phyloP scores from a whole-genome alignment of 164 flowering plant species.

The Berberis thunbergii region DNA sequence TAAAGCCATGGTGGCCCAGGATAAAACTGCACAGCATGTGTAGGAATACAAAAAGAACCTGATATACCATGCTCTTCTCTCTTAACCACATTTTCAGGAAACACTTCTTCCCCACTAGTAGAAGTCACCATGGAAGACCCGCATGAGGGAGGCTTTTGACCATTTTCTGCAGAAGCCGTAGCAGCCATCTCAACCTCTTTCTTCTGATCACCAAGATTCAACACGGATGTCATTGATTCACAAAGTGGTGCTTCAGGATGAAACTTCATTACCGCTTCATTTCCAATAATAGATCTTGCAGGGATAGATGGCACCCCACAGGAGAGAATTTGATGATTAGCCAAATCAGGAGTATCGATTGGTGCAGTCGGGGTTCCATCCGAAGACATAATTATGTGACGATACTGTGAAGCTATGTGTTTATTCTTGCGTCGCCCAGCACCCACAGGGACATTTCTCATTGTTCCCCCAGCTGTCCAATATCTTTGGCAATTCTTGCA shows the following conservation, averaged over 20 bases:
- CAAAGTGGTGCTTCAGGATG: slow-evolving; percentile 46
- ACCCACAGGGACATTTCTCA: slow-evolving; percentile 86
- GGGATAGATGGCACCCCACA: slow-evolving; percentile 11
- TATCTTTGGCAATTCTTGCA: slow-evolving; percentile 86
- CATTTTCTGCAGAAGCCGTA: slow-evolving; percentile 23
- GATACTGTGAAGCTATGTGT: slow-evolving; percentile 48
- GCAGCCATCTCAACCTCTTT: slow-evolving; percentile 17
- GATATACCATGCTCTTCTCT: slow-evolving; percentile 19
- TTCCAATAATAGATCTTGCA: neutral
- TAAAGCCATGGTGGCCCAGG: slow-evolving; percentile 53
- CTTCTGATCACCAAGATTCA: slow-evolving; percentile 31
- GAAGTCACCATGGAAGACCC: slow-evolving; percentile 35
- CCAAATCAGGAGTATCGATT: slow-evolving; percentile 25
- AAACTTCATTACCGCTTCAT: slow-evolving; percentile 50
- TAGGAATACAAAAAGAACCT: slow-evolving; percentile 29
- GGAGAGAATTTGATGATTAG: slow-evolving; percentile 17
- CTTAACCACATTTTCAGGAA: slow-evolving; percentile 1
- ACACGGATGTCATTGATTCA: slow-evolving; percentile 51
- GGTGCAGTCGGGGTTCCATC: slow-evolving; percentile 46
- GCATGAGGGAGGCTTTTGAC: slow-evolving; percentile 30
- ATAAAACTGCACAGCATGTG: slow-evolving; percentile 29
- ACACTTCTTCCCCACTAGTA: slow-evolving; percentile 21
- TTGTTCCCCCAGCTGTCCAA: slow-evolving; percentile 88
- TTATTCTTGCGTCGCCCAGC: slow-evolving; percentile 88
- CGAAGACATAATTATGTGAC: slow-evolving; percentile 42